Evolutionary conservation across 495 filamentous ascomycete genomes (phyloP).

Genomic region (Penicillium chermesinum): DNA sequence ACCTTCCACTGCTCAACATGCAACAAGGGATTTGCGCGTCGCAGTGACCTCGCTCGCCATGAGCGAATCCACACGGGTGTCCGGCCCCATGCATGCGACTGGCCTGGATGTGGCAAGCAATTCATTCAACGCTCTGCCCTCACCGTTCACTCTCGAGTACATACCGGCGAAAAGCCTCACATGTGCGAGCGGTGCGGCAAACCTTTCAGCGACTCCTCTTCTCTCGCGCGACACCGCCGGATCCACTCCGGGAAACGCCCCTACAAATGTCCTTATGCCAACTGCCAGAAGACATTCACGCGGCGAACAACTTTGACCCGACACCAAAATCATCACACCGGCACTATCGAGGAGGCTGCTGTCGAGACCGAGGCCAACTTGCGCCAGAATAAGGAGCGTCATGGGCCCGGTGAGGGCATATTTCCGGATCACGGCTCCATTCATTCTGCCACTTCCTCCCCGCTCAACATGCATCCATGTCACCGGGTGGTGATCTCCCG

Average conservation of each 20-base stretch:
- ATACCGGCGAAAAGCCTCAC: conserved; percentile 97
- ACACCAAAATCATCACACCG: conserved; percentile 93
- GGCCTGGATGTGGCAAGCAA: conserved; percentile 83
- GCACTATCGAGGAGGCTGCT: conserved; percentile 90
- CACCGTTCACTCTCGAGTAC: conserved; percentile 91
- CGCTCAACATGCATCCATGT: conserved; percentile 69
- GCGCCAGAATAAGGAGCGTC: conserved; percentile 52
- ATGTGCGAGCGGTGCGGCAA: conserved; percentile 97
- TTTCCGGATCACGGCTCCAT: conserved; percentile 80
- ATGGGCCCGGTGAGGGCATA: conserved; percentile 68
- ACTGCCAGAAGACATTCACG: conserved; percentile 98
- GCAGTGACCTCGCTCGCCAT: conserved; percentile 92
- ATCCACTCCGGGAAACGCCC: conserved; percentile 96
- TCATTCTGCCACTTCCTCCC: conserved; percentile 72
- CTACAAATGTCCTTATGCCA: conserved; percentile 95
- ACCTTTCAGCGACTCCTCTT: conserved; percentile 99
- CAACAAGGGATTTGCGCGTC: conserved; percentile 84
- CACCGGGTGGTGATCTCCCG: conserved; percentile 71
- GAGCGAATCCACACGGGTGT: conserved; percentile 94
- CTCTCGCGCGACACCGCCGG: conserved; percentile 83
- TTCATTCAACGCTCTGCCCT: conserved; percentile 98
- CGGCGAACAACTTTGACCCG: conserved; percentile 90
- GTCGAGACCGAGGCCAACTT: conserved; percentile 81
- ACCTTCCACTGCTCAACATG: conserved; percentile 90
- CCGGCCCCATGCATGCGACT: conserved; percentile 89